Evolutionary conservation across 2,329 filamentous ascomycete species (phyloP), one percentile per base, ranked within the genome.

Genomic region (Ascochyta lentis): DNA sequence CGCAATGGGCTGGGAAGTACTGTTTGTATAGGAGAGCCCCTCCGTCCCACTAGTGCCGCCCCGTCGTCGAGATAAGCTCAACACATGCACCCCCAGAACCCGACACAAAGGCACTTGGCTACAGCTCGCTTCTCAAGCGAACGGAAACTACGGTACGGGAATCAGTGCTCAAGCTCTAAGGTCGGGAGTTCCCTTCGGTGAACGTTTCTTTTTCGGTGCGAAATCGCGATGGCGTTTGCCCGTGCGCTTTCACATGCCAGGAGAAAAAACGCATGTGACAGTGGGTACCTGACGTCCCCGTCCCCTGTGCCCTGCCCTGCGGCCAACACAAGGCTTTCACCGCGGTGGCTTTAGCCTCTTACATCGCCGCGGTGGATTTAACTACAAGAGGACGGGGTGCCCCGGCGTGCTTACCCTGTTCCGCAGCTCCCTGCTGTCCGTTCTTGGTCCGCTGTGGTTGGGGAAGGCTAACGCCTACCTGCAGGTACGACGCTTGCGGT

Each of bases 131-230:
- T 56, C 47, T 47, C 43, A 56, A 51, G 53, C 53, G 53, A 56
- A 51, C 53, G 53, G 53, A 42, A 56, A 47, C 53, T 56, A 56
- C 53, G 53, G 53, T 56, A 56, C 53, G 53, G 53, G 48, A 56
- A 56, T 51, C 53, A 51, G 16, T 47, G 53, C 53, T 56, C 48
- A 56, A 56, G 53, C 53, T 56, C 47, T 56, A 56, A 56, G 35
- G 26, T 51, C 47, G 53, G 47, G 53, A 43, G 22, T 37, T 27
- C 38, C 47, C 53, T 23, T 56, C 53, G 53, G 53, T 56, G 53
- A n/a, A 34, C 15, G 53, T 47, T 19, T 35, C 47, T 26, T 38
- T 51, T 56, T 51, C n/a, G 53, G 42, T 27, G 31, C 37, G 38
- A 51, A 56, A 56, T 56, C 53, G 42, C 22, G 43, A 56, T 44